These are phyloP conservation scores for Yamadazyma triangularis DNA, from an alignment of 1,139 yeast species.

Conservation along the genomic window DNA sequence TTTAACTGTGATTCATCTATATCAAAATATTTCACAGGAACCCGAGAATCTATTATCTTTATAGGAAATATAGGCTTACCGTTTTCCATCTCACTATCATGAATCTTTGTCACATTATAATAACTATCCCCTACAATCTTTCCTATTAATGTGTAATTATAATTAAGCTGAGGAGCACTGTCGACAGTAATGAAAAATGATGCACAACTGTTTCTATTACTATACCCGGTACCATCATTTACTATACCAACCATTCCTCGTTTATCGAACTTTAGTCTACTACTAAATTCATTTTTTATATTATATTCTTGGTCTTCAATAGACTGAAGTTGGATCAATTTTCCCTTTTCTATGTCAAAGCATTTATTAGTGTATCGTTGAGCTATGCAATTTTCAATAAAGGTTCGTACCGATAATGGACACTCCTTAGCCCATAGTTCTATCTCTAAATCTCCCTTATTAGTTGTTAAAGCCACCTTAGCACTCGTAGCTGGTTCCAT, in stretches of 20 bases:
- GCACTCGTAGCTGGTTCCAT: constrained; percentile 62
- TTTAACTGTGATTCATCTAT: constrained; percentile 17
- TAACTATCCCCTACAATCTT: constrained; percentile 57
- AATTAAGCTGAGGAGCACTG: constrained; percentile 41
- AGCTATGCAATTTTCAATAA: constrained; percentile 46
- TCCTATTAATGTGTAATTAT: constrained; percentile 56
- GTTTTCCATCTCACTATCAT: constrained; percentile 45
- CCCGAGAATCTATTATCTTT: constrained; percentile 35
- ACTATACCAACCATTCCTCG: constrained; percentile 58
- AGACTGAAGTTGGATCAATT: background rate
- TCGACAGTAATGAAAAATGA: constrained; percentile 53
- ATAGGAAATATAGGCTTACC: background rate
- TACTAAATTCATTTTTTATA: constrained; percentile 45
- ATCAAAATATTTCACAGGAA: constrained; percentile 20
- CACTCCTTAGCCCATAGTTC: constrained; percentile 73
- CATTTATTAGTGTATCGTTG: constrained; percentile 35
- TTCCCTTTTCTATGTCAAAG: constrained; percentile 1
- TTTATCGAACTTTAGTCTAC: constrained; percentile 48
- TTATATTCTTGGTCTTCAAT: background rate
- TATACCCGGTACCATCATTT: constrained; percentile 1
- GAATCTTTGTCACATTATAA: constrained; percentile 49
- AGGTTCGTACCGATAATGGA: constrained; percentile 46
- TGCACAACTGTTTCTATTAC: constrained; percentile 10
- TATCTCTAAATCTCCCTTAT: constrained; percentile 56
- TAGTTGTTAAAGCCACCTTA: constrained; percentile 49